Evolutionary conservation across 768 basidiomycete species (phyloP).

Genomic region (Sutorius australiensis): DNA sequence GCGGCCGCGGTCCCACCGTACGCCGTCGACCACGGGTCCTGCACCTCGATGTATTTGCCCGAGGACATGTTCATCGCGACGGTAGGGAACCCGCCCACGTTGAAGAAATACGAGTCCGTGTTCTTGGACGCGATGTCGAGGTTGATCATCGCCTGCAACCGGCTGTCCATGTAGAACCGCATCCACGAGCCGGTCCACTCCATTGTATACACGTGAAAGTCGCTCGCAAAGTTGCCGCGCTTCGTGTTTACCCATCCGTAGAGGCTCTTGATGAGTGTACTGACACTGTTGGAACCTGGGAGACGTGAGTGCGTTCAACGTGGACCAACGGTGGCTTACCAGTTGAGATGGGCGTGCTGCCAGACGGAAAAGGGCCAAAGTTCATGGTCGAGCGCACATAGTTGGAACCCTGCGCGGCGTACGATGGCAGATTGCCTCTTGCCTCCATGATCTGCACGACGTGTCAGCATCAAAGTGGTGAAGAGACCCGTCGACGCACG

Average conservation of each 20-base stretch:
- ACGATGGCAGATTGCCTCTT: slow-evolving; percentile 44
- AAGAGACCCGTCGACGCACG: slow-evolving; percentile 32
- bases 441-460: slow-evolving; percentile 50
- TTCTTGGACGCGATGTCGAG: slow-evolving; percentile 41
- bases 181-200: slow-evolving; percentile 60
- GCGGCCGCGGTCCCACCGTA: slow-evolving; percentile 44
- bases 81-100: slow-evolving; percentile 47
- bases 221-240: slow-evolving; percentile 43
- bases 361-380: slow-evolving; percentile 54
- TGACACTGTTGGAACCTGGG: slow-evolving; percentile 9
- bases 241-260: slow-evolving; percentile 37
- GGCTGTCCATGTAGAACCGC: slow-evolving; percentile 50
- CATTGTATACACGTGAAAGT: slow-evolving; percentile 52
- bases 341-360: slow-evolving; percentile 30
- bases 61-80: slow-evolving; percentile 43
- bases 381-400: slow-evolving; percentile 56
- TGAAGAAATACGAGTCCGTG: slow-evolving; percentile 48
- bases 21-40: slow-evolving; percentile 47
- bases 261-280: slow-evolving; percentile 32
- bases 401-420: slow-evolving; percentile 42
- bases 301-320: background rate
- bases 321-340: slow-evolving; percentile 9
- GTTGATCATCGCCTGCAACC: slow-evolving; percentile 49
- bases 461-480: background rate
- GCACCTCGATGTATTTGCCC: slow-evolving; percentile 36